Evolutionary conservation across 179 eudicot genomes (phyloP).

Genomic region (Beta lomatogona): DNA sequence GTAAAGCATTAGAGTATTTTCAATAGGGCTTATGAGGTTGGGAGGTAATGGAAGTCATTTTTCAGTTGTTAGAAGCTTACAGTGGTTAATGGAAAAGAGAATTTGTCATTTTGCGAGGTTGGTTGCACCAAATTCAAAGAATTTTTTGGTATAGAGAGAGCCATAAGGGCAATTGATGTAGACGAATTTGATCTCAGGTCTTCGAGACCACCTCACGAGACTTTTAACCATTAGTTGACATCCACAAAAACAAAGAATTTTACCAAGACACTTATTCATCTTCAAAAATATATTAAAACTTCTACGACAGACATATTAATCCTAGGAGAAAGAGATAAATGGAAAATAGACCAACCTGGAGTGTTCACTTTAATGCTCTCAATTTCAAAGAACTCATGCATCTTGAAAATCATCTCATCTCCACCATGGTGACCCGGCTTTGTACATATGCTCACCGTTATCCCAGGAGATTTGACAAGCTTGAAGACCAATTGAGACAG

Average conservation of each 20-base stretch:
- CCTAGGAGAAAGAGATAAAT: neutral
- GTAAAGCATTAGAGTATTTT: too few species aligned
- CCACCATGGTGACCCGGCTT: constrained; percentile 97
- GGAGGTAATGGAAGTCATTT: too few species aligned
- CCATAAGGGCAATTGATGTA: too few species aligned
- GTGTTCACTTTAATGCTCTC: neutral
- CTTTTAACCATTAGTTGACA: too few species aligned
- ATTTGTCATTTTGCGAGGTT: neutral
- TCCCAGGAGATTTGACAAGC: constrained; percentile 98
- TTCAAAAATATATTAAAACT: neutral
- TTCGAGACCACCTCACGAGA: too few species aligned
- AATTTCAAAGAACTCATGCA: neutral
- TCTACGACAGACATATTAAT: neutral
- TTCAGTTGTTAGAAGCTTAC: too few species aligned
- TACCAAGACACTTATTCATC: neutral
- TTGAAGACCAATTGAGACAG: constrained; percentile 87
- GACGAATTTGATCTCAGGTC: too few species aligned
- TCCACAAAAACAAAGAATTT: neutral
- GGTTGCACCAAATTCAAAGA: neutral
- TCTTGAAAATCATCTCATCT: constrained; percentile 39
- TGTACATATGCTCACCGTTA: constrained; percentile 62
- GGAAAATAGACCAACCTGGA: constrained; percentile 24
- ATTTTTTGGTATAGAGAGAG: neutral
- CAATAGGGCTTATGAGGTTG: too few species aligned
- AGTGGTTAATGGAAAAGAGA: too few species aligned